These are phyloP conservation scores for Tephrocybe sp. DNA, from an alignment of 768 basidiomycete genomes.

Conservation along the genomic window DNA sequence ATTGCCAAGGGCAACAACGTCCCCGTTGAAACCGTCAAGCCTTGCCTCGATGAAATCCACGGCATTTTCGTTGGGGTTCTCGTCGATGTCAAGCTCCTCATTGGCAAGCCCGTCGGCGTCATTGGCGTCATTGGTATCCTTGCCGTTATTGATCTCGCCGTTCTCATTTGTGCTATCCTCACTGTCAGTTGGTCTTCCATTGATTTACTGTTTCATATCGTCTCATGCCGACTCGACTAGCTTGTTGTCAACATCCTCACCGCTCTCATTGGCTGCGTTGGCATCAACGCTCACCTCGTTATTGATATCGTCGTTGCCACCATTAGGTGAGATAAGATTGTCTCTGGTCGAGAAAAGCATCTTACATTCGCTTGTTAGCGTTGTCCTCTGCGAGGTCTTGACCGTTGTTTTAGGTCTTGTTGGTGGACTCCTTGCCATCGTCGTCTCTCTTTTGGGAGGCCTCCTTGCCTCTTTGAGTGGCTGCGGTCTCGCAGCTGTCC, in stretches of 20 bases:
- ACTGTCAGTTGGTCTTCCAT: background rate
- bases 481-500: background rate
- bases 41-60: background rate
- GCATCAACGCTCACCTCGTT: background rate
- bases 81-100: slow-evolving; percentile 5
- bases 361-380: background rate
- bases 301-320: background rate
- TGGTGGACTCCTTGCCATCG: background rate
- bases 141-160: background rate
- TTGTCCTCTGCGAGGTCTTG: background rate
- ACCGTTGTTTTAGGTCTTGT: background rate
- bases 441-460: background rate
- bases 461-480: background rate
- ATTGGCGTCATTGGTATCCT: background rate
- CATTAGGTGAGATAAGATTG: background rate
- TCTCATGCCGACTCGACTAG: background rate
- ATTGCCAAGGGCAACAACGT: background rate
- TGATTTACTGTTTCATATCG: background rate
- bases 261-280: slow-evolving; percentile 1
- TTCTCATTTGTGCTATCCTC: background rate
- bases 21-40: background rate
- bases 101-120: slow-evolving; percentile 4
- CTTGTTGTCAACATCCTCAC: background rate
- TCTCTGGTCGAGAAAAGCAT: background rate
- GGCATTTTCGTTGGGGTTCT: background rate